Conservation (phyloP, 1,284 basidiomycete genomes). For the Cutaneotrichosporon curvatum region DNA sequence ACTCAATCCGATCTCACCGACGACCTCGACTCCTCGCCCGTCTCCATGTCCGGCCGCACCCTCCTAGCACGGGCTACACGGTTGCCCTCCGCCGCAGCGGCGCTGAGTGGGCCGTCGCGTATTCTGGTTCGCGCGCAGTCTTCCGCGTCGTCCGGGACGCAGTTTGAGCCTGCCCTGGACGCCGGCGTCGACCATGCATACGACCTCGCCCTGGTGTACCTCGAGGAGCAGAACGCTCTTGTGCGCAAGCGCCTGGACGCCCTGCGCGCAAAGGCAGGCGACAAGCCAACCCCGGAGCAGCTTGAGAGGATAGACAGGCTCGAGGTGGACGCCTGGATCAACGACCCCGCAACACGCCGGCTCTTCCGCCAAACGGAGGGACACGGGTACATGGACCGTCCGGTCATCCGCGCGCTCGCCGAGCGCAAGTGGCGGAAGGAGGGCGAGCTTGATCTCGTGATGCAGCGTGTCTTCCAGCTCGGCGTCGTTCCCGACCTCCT, state of each 20-base stretch:
- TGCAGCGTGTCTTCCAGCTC: slow-evolving; percentile 88
- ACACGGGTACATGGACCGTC: slow-evolving; percentile 47
- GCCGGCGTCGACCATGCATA: slow-evolving; percentile 37
- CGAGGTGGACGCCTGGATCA: slow-evolving; percentile 37
- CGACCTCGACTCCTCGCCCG: neutral
- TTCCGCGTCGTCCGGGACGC: slow-evolving; percentile 13
- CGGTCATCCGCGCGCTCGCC: slow-evolving; percentile 68
- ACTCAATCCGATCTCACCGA: neutral
- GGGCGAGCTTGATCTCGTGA: slow-evolving; percentile 75
- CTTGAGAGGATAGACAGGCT: slow-evolving; percentile 22
- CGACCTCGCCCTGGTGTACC: slow-evolving; percentile 39
- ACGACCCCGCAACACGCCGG: slow-evolving; percentile 37
- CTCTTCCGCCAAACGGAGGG: slow-evolving; percentile 34
- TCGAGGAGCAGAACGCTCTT: slow-evolving; percentile 14
- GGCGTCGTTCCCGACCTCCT: slow-evolving; percentile 81
- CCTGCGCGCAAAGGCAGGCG: slow-evolving; percentile 4
- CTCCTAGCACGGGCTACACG: slow-evolving; percentile 14
- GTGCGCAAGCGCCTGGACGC: slow-evolving; percentile 2
- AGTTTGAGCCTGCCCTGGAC: slow-evolving; percentile 37
- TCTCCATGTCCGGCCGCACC: slow-evolving; percentile 11
- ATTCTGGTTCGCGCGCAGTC: slow-evolving; percentile 15
- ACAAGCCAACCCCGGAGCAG: slow-evolving; percentile 9
- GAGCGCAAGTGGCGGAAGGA: slow-evolving; percentile 80
- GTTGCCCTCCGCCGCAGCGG: slow-evolving; percentile 8
- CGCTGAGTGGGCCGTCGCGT: slow-evolving; percentile 12